These are phyloP conservation scores for Exophiala bonariae DNA, from an alignment of 2,329 filamentous ascomycete genomes.

Conservation along the genomic window DNA sequence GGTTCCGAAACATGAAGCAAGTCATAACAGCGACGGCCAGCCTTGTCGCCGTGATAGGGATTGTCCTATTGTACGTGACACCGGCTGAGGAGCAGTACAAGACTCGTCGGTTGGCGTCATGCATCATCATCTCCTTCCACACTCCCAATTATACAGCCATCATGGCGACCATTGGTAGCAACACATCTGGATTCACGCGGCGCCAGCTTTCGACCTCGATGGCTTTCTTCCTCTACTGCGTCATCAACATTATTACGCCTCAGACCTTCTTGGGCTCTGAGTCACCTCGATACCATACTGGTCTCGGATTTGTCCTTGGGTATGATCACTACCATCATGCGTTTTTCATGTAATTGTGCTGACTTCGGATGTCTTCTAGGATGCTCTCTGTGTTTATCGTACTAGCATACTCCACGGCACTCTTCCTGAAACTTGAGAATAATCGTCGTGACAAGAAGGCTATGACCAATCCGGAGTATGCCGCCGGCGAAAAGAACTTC, in stretches of 20 bases:
- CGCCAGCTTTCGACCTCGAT: slow-evolving; percentile 19
- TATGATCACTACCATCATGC: neutral
- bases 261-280: slow-evolving; percentile 35
- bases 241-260: slow-evolving; percentile 33
- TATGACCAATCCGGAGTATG: slow-evolving; percentile 7
- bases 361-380: slow-evolving; percentile 1
- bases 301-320: slow-evolving; percentile 10
- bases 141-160: slow-evolving; percentile 8
- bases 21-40: slow-evolving; percentile 3
- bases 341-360: neutral
- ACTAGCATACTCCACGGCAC: slow-evolving; percentile 4
- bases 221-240: slow-evolving; percentile 24
- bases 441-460: slow-evolving; percentile 6
- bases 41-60: slow-evolving; percentile 7
- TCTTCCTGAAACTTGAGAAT: slow-evolving; percentile 5
- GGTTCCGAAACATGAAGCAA: slow-evolving; percentile 11
- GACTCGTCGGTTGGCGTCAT: slow-evolving; percentile 3
- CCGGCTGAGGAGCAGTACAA: slow-evolving; percentile 7
- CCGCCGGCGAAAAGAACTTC: slow-evolving; percentile 4
- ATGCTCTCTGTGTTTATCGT: slow-evolving; percentile 6
- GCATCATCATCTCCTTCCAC: slow-evolving; percentile 10
- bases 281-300: slow-evolving; percentile 29
- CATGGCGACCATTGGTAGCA: slow-evolving; percentile 14
- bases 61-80: slow-evolving; percentile 9
- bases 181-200: slow-evolving; percentile 26